phyloP scores from a whole-genome alignment of 179 eudicot species.

The Sideroxylon spinosum region DNA sequence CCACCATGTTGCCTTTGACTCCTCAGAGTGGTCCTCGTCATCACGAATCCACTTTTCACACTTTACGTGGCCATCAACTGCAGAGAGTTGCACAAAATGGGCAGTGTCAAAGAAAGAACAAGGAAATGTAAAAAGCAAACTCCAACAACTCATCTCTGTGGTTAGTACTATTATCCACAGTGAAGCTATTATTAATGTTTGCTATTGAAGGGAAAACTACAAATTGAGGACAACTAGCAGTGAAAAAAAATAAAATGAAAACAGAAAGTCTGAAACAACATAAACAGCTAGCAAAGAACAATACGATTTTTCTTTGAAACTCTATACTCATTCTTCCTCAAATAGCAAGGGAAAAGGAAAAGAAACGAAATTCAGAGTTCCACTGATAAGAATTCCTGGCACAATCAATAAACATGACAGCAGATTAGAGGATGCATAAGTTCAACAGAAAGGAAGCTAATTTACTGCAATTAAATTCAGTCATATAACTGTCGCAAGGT shows the following conservation, averaged over 20 bases:
- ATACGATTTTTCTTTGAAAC: not conserved
- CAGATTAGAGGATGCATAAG: no score
- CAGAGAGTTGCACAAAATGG: constrained; percentile 21
- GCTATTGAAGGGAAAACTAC: not conserved
- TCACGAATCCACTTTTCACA: constrained; percentile 93
- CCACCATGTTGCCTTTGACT: constrained; percentile 80
- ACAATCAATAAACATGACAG: no score
- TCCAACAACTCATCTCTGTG: not conserved
- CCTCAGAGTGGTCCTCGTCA: constrained; percentile 54
- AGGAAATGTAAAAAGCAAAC: not conserved
- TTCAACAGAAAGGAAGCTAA: no score
- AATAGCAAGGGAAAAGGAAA: not conserved
- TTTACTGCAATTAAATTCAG: no score
- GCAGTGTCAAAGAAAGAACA: constrained; percentile 14
- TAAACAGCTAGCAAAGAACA: not conserved
- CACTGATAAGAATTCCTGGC: not conserved
- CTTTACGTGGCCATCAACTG: constrained; percentile 78
- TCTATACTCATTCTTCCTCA: not conserved
- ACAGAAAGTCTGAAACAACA: no score
- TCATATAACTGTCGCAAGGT: no score
- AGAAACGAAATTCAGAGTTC: not conserved
- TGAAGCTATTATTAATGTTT: not conserved
- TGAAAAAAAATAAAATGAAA: not conserved
- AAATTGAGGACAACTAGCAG: not conserved
- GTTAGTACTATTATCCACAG: not conserved